Percentiles rank a stretch among this genome's conserved stretches.
These are phyloP conservation scores for Aureobasidium sp. DNA, from an alignment of 2,329 filamentous ascomycete genomes.

Conservation along the genomic window DNA sequence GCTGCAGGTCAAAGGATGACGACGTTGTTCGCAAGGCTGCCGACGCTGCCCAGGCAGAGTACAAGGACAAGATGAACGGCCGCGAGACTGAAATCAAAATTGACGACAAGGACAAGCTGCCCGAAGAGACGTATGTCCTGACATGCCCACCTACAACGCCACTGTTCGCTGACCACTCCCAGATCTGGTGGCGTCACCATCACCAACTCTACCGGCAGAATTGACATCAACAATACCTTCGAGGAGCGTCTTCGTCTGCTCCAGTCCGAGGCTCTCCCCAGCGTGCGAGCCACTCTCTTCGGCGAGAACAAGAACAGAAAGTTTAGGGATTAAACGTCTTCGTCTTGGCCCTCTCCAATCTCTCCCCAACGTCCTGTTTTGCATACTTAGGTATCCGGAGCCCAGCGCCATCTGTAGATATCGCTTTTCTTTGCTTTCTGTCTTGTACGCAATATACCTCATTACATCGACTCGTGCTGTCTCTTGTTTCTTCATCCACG, in stretches of 20 bases:
- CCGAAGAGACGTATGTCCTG: constrained; percentile 68
- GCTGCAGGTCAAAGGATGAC: constrained; percentile 71
- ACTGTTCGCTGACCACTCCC: constrained; percentile 9
- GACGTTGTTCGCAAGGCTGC: constrained; percentile 69
- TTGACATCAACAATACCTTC: constrained; percentile 97
- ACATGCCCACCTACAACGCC: not conserved
- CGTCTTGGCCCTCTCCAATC: not conserved
- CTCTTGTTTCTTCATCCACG: not conserved
- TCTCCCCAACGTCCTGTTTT: not conserved
- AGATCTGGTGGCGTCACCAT: constrained; percentile 80
- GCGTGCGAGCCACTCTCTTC: constrained; percentile 77
- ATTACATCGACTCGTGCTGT: not conserved
- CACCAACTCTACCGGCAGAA: constrained; percentile 78
- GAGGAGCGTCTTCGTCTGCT: constrained; percentile 82
- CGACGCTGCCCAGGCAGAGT: constrained; percentile 67
- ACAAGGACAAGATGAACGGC: constrained; percentile 62
- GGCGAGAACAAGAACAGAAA: constrained; percentile 92
- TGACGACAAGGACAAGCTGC: constrained; percentile 69
- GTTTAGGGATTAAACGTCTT: constrained; percentile 69
- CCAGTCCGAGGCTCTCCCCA: constrained; percentile 74
- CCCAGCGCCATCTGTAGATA: constrained; percentile 12
- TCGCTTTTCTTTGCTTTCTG: constrained; percentile 1
- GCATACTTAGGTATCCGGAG: constrained; percentile 5
- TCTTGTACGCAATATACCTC: constrained; percentile 11
- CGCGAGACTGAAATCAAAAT: constrained; percentile 61